Percentiles rank a stretch among this genome's conserved stretches.
phyloP scores from a whole-genome alignment of 768 basidiomycete genomes.

The Hydnomerulius pinastri region DNA sequence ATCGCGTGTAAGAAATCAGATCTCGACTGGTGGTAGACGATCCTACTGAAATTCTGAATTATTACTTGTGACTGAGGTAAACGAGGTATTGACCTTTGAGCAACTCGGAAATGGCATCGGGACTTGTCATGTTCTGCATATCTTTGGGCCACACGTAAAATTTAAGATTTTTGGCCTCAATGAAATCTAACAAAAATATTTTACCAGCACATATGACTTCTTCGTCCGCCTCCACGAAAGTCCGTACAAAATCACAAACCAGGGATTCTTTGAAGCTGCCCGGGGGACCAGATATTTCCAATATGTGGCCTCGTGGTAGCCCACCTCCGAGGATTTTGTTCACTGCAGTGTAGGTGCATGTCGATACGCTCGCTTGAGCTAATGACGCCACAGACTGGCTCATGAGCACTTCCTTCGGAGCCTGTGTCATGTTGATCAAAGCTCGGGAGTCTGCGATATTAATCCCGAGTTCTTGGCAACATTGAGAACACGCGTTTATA shows the following conservation, averaged over 20 bases:
- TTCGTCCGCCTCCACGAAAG: slow-evolving; percentile 48
- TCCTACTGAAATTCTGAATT: slow-evolving; percentile 35
- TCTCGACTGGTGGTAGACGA: slow-evolving; percentile 32
- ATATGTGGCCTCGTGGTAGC: slow-evolving; percentile 56
- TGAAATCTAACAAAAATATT: slow-evolving; percentile 3
- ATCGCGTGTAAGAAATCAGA: slow-evolving; percentile 25
- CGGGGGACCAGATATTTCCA: slow-evolving; percentile 79
- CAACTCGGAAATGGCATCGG: slow-evolving; percentile 36
- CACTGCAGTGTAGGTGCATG: slow-evolving; percentile 44
- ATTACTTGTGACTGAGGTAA: slow-evolving; percentile 9
- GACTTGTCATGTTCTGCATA: slow-evolving; percentile 50
- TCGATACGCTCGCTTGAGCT: slow-evolving; percentile 16
- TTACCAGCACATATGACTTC: slow-evolving; percentile 70
- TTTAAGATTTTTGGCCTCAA: slow-evolving; percentile 4
- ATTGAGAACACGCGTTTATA: neutral
- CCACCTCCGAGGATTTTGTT: slow-evolving; percentile 68
- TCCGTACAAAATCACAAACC: slow-evolving; percentile 49
- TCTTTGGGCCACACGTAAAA: slow-evolving; percentile 30
- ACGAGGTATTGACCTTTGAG: slow-evolving; percentile 22
- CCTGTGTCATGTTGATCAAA: slow-evolving; percentile 45
- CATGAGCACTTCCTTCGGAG: slow-evolving; percentile 32
- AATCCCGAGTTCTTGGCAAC: slow-evolving; percentile 50
- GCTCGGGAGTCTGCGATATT: slow-evolving; percentile 46
- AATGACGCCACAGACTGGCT: slow-evolving; percentile 61
- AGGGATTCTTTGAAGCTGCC: slow-evolving; percentile 66